Conservation (phyloP, 805 yeast genomes). For the Candida saitoana region DNA sequence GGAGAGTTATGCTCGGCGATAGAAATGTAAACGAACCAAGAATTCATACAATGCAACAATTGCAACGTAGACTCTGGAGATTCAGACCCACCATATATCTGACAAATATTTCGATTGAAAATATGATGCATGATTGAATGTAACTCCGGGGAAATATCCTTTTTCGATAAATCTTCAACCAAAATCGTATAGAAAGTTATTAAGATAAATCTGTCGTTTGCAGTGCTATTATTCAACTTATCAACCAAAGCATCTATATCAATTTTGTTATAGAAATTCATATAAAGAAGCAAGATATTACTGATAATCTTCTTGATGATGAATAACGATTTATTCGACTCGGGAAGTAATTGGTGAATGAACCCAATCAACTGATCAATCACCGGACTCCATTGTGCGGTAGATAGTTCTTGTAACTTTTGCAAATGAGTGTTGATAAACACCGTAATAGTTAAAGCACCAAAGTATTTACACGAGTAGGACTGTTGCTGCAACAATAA, state of each 20-base stretch:
- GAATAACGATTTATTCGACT: slow-evolving; percentile 19
- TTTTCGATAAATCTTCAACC: slow-evolving; percentile 49
- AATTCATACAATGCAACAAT: slow-evolving; percentile 23
- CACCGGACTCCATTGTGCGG: slow-evolving; percentile 12
- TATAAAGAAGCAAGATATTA: slow-evolving; percentile 47
- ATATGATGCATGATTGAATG: slow-evolving; percentile 39
- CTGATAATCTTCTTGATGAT: slow-evolving; percentile 59
- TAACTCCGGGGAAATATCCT: slow-evolving; percentile 20
- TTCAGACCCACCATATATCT: not conserved
- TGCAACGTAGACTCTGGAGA: not conserved
- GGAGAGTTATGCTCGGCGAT: slow-evolving; percentile 32
- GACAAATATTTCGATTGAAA: slow-evolving; percentile 18
- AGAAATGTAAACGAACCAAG: slow-evolving; percentile 38
- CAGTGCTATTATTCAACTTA: slow-evolving; percentile 3
- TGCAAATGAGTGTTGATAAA: slow-evolving; percentile 35
- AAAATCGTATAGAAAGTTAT: slow-evolving; percentile 41
- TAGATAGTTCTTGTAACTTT: slow-evolving; percentile 2
- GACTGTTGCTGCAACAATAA: slow-evolving; percentile 41
- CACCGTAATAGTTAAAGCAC: slow-evolving; percentile 76
- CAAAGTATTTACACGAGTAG: slow-evolving; percentile 62
- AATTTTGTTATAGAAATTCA: slow-evolving; percentile 34
- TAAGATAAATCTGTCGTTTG: slow-evolving; percentile 15
- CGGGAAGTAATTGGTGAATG: slow-evolving; percentile 6
- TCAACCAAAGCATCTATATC: slow-evolving; percentile 29
- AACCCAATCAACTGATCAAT: slow-evolving; percentile 8